phyloP scores from a whole-genome alignment of 371 early-diverging fungal genomes.

The Actinomucor elegans region DNA sequence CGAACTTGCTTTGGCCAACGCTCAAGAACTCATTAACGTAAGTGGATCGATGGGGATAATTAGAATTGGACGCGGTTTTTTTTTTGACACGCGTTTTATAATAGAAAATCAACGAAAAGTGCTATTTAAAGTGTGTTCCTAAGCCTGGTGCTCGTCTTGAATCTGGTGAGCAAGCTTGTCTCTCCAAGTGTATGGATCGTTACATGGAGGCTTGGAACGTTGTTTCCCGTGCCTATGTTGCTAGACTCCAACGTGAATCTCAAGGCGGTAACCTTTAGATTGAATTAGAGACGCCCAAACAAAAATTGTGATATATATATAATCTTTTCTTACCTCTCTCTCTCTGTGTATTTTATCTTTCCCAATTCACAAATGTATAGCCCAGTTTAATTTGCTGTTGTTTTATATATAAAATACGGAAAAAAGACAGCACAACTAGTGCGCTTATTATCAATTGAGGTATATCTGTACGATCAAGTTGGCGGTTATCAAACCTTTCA shows the following conservation, averaged over 20 bases:
- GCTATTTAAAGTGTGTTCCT: slow-evolving; percentile 80
- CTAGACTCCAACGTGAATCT: slow-evolving; percentile 70
- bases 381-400: background rate
- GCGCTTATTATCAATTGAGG: too few relatives aligned
- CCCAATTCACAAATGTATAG: slow-evolving; percentile 15
- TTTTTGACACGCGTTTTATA: background rate
- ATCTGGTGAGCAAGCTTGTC: slow-evolving; percentile 72
- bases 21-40: slow-evolving; percentile 85
- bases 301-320: background rate
- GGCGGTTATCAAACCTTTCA: too few relatives aligned
- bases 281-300: slow-evolving; percentile 3
- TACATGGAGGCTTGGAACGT: slow-evolving; percentile 89
- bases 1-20: slow-evolving; percentile 85
- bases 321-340: background rate
- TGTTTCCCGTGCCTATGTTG: slow-evolving; percentile 76
- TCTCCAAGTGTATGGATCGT: slow-evolving; percentile 85
- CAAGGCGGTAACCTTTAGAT: slow-evolving; percentile 39
- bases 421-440: too few relatives aligned
- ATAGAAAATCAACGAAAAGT: slow-evolving; percentile 84
- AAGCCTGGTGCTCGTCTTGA: slow-evolving; percentile 73
- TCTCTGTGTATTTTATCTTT: slow-evolving; percentile 13
- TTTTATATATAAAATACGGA: slow-evolving; percentile 7
- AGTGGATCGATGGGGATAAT: slow-evolving; percentile 7
- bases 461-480: too few relatives aligned
- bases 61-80: too few relatives aligned